Base-by-base conservation (phyloP, 2,329 filamentous ascomycete genomes). In the Aspergillus japonicus region DNA sequence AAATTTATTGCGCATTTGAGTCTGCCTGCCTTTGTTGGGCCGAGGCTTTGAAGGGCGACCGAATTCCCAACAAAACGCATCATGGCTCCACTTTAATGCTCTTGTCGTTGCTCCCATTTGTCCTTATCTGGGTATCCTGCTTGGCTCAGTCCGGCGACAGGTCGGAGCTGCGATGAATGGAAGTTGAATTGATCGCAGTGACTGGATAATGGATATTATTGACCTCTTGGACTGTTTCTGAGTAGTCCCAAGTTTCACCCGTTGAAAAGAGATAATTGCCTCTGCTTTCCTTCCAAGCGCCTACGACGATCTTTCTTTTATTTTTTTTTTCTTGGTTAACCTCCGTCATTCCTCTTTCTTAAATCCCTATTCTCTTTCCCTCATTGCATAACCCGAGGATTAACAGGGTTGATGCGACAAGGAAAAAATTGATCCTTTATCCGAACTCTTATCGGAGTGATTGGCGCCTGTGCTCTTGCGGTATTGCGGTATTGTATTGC, bases 61-160 rank as follows among this genome's bases (percentile, higher is more conserved):
- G 50, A 47, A 21, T 58, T 62, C 60, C 59, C 59, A 59, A 61
- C 59, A 61, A 63, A 63, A 63, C 51, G 59, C 61, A 59, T 57
- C 49, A 59, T 48, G 59, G 61, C 59, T 63, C 61, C 61, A 63
- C 61, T 48, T 44, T 39, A n/a, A 47, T 21, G 29, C n/a, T 24
- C 50, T 47, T 19, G 39, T 47, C 57, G 47, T 19, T 14, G 49
- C 47, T 55, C 57, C 48, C 39, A 56, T 56, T 55, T 35, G 33
- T 16, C 33, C 11, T 35, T 35, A 35, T 35, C 14, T 44, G 11
- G 39, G 39, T 44, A 6, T 44, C 39, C 39, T 44, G 39, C 39
- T 19, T 44, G 39, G 39, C n/a, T 44, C 39, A 12, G 33, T 35
- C 33, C 33, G 33, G 33, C 33, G 33, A 35, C 39, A 19, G 39